Percentiles rank a stretch among this genome's conserved stretches.
phyloP scores from a whole-genome alignment of 2,329 filamentous ascomycete genomes.

The Colletotrichum sp. region DNA sequence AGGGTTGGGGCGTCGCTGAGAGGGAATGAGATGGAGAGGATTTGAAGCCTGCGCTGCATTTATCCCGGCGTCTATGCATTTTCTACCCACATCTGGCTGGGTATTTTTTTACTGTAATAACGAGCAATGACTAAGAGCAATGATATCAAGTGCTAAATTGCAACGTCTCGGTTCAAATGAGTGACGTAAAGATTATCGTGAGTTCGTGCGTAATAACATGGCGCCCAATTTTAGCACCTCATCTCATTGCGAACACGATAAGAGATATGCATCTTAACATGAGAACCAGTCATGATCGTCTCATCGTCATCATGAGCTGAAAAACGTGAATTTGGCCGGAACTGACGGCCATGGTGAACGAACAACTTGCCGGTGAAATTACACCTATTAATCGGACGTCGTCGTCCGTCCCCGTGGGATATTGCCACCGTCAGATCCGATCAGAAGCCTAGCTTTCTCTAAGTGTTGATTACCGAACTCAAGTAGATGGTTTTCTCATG shows the following conservation, averaged over 20 bases:
- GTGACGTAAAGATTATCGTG: neutral
- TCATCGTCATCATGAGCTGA: neutral
- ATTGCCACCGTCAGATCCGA: neutral
- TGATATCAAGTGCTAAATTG: neutral
- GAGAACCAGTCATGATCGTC: neutral
- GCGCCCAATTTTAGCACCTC: neutral
- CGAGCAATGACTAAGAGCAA: slow-evolving; percentile 14
- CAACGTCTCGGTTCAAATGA: neutral
- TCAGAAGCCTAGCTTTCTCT: neutral
- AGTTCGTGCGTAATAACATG: neutral
- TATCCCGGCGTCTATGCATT: slow-evolving; percentile 5
- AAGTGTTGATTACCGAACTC: neutral
- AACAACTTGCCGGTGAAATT: neutral
- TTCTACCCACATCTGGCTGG: neutral
- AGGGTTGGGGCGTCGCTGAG: neutral
- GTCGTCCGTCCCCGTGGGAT: neutral
- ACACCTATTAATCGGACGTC: neutral
- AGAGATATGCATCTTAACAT: neutral
- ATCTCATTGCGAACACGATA: neutral
- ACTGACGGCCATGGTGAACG: rapidly evolving
- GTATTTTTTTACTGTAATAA: slow-evolving; percentile 4
- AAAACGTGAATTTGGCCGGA: rapidly evolving
- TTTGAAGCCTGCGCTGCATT: neutral
- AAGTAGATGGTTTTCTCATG: neutral
- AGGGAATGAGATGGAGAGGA: neutral